Base-by-base conservation (phyloP, 1,284 basidiomycete species). In the Paramarasmius palmivorus region DNA sequence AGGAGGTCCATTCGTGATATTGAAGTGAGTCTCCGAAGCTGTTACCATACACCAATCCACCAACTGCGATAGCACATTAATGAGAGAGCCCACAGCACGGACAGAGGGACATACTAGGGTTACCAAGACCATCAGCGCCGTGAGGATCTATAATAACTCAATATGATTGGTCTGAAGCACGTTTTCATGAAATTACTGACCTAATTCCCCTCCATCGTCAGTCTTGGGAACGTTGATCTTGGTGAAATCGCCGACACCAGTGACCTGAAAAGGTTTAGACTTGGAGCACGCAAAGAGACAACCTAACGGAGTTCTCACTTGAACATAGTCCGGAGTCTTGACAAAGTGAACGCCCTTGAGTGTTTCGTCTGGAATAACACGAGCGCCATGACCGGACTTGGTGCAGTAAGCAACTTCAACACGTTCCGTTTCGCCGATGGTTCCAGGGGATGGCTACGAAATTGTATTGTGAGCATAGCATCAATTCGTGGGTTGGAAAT, bases 391-490 rank as follows among this genome's bases (percentile, higher is more conserved):
- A 15, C 84, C 82, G 48, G 78, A 75, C 65, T 82, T 84, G 35
- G 86, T 87, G 73, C 89, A 92, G 77, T 81, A 92, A 0, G 87
- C 82, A n/a, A 92, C 84, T 56, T 81, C 82, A 50, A 81, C 75
- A 38, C 77, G 78, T 69, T 92, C 90, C 10, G 83, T 82, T 56
- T 88, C 79, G 41, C 83, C 86, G 52, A 92, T 82, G n/a, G 73
- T 71, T 29, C 76, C 72, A 56, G 68, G 64, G 25, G 65, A 67
- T 2, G 65, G 75, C 71, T 72, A 36, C 19, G 23, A 35, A 36
- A 37, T 29, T 32, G 12, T 7, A 23, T 32, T 37, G 15, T 10
- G 17, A 37, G 14, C 7, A 37, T 14, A 41, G 32, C 54, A 38
- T 54, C 14, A 46, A 14, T 25, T 17, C 2, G 39, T 12, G 10